Evolutionary conservation across 2,329 filamentous ascomycete genomes (phyloP), one percentile per base, ranked within the genome.

Genomic region (Hymenoscyphus repandus): DNA sequence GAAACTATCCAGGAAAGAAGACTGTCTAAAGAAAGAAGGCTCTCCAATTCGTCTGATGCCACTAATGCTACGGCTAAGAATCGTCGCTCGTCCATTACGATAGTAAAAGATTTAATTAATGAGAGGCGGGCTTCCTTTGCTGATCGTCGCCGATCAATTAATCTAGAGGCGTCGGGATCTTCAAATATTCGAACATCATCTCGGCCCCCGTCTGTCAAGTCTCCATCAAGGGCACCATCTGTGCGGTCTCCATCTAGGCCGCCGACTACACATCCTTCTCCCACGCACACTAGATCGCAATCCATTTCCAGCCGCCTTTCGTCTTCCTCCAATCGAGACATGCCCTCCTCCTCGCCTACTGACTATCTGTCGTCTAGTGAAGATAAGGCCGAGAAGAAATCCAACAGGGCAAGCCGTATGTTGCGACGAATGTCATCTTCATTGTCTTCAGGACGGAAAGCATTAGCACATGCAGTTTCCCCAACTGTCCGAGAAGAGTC

Each of bases 341-440:
- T 55, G 62, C 18, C 72, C 61, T 50, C 70, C 66, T 32, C 72
- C 68, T 54, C 63, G 15, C 59, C 64, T 70, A 70, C 62, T 64
- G 69, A 52, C 51, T 70, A 40, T 70, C 69, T 47, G 47, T 70
- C 48, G 61, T 69, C 37, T 66, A 72, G 51, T 50, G 62, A 82
- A 74, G 67, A 78, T 70, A 64, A 73, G 71, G 41, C 78, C 70
- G 56, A 75, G 75, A 61, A 79, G 78, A 53, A 83, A 75, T 60
- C 77, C 9, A 62, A 54, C 43, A 58, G 63, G 44, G 56, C 65
- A 40, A 63, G 55, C 39, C 62, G 84, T 27, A 74, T 87, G 58
- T 76, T 87, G 64, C 81, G 82, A 61, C 76, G 83, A 49, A 83
- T 87, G 79, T 82, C 79, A n/a, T 78, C 76, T 17, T 74, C 78